Evolutionary conservation across 2,329 filamentous ascomycete genomes (phyloP), one percentile per base, ranked within the genome.

Genomic region (Monosporascus sp.): DNA sequence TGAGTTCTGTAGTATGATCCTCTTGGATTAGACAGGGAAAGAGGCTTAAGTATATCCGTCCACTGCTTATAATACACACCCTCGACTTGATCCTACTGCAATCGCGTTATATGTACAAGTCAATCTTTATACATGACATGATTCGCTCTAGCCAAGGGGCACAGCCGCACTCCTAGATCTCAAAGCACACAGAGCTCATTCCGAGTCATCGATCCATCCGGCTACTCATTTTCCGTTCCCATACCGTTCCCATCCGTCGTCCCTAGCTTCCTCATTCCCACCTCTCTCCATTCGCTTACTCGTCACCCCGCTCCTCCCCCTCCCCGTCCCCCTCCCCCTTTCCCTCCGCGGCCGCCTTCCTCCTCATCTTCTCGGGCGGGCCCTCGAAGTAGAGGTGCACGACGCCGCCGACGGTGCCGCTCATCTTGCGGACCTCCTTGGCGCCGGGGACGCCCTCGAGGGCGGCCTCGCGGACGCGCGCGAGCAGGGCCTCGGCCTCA

Each of bases 401-500:
- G 56, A 70, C 58, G 0, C 60, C 67, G 3, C 72, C 69, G 6
- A 77, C 45, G 37, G 60, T 62, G 14, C 77, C 77, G 47, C 76
- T 70, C 61, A 70, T 66, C 37, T 56, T 58, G 54, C 72, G 70
- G 46, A 52, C 57, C 67, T 78, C 72, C 58, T 56, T 73, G 31
- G 69, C 70, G 3, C 65, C 68, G 3, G 63, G 56, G 11, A 65
- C 62, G 8, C 53, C 54, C 6, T 2, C 50, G 31, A 35, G 31
- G 15, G 63, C 62, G 4, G 49, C 46, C 14, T 68, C 70, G 22
- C 69, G 68, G 1, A 89, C 67, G 49, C 63, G 72, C 53, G 70
- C 67, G 52, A 93, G 62, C 45, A 92, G 68, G 24, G 70, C 76
- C 55, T 79, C 67, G 20, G 82, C 83, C 69, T 92, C 85, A 24